Percentiles rank a stretch among this genome's conserved stretches.
Evolutionary conservation across 2,329 filamentous ascomycete species (phyloP).

Genomic region (Grosmannia clavigera): DNA sequence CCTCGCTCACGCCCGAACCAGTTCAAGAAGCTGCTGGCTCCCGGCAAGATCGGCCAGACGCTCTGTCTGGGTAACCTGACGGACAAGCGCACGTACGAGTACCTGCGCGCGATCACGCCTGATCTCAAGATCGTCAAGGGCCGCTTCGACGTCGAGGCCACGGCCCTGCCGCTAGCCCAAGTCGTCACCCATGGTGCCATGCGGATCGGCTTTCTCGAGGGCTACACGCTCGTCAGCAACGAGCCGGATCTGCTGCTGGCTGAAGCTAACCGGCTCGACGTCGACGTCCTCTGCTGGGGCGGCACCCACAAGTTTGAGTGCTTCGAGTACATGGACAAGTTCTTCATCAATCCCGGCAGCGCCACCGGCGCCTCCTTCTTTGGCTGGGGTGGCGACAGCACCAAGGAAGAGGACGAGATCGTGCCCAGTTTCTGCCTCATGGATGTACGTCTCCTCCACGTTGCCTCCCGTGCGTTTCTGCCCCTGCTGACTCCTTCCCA

Average conservation of each 20-base stretch:
- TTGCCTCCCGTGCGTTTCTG: not conserved
- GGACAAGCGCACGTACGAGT: slow-evolving; percentile 69
- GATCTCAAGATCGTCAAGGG: slow-evolving; percentile 60
- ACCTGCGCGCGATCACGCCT: slow-evolving; percentile 61
- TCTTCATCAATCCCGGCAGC: slow-evolving; percentile 58
- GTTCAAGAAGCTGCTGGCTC: slow-evolving; percentile 78
- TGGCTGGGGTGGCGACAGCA: slow-evolving; percentile 46
- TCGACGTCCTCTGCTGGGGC: slow-evolving; percentile 57
- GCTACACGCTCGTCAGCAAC: slow-evolving; percentile 54
- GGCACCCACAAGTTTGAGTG: slow-evolving; percentile 58
- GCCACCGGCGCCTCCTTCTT: slow-evolving; percentile 52
- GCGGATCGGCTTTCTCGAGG: slow-evolving; percentile 55
- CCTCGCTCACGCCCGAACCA: slow-evolving; percentile 21
- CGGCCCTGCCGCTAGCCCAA: slow-evolving; percentile 51
- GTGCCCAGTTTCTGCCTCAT: slow-evolving; percentile 91
- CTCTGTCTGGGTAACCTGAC: slow-evolving; percentile 72
- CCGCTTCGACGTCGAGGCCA: slow-evolving; percentile 54
- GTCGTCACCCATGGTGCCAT: slow-evolving; percentile 54
- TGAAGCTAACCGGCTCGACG: slow-evolving; percentile 55
- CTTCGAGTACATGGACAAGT: slow-evolving; percentile 64
- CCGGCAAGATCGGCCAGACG: slow-evolving; percentile 72
- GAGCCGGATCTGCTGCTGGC: slow-evolving; percentile 55
- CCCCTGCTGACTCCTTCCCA: slow-evolving; percentile 25
- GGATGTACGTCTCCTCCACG: slow-evolving; percentile 57
- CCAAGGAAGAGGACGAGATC: slow-evolving; percentile 67